Evolutionary conservation across 176 grass and related monocot species (phyloP), one percentile per base, ranked within the genome.

Genomic region (Tillandsia fasciculata): DNA sequence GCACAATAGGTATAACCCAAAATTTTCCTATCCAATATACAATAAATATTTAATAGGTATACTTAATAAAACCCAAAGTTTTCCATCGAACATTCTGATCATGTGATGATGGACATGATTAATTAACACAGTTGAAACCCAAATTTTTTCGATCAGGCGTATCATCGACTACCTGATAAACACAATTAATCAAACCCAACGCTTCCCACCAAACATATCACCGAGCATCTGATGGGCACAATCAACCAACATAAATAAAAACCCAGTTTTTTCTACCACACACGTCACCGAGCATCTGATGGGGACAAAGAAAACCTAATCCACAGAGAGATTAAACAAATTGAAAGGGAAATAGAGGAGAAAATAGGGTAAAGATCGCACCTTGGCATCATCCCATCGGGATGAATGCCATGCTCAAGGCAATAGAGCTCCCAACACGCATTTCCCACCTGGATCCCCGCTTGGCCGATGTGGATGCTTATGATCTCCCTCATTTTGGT

Each of bases 341-440:
- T 9, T 9, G 20, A 59, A 20, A 59, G 20, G 56, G 9, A 15
- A 59, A 22, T 14, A 15, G 3, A 5, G 12, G 15, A 15, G 17
- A 67, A 49, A 49, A 20, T 15, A 67, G 33, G 18, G 4, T 2
- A n/a, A n/a, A 66, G 6, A 17, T 9, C 65, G 12, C 7, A 81
- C 87, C 86, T 89, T 48, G 86, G 83, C 86, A 89, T 94, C 57
- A 79, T 86, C 75, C 90, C 90, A 79, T 94, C 90, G n/a, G 78
- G 81, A 10, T 83, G 23, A 78, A 95, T 95, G 86, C 83, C 90
- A 71, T 95, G 90, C 80, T 95, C 90, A 64, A 95, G 86, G 86
- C 90, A 95, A 87, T 90, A 95, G 68, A 95, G 84, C 78, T 95
- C 90, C 90, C 90, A 95, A 83, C 90, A 95, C 42, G 90, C 74